Conservation (phyloP, 164 flowering plant genomes). For the Protea cynaroides region DNA sequence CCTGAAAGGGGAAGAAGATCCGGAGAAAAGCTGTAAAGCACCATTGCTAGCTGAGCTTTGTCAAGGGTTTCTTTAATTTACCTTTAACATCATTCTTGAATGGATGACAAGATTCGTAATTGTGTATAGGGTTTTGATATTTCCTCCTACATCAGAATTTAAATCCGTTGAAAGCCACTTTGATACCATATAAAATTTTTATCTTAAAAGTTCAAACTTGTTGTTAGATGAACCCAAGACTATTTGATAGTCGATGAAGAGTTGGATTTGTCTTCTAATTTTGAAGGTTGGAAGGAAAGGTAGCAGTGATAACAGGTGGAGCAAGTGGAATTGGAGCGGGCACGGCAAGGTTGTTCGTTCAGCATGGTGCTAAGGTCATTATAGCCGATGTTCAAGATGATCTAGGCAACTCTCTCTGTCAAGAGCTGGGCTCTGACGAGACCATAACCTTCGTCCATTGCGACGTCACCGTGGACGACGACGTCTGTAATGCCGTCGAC, state of each 20-base stretch:
- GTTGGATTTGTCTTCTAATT: no score
- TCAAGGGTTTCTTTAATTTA: no score
- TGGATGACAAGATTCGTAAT: no score
- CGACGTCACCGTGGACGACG: slow-evolving; percentile 29
- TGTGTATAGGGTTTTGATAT: no score
- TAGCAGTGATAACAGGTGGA: background rate
- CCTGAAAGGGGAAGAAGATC: background rate
- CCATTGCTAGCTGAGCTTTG: no score
- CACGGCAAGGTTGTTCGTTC: background rate
- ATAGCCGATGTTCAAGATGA: slow-evolving; percentile 48
- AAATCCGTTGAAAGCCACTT: no score
- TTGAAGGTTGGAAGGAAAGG: background rate
- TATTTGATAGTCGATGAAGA: no score
- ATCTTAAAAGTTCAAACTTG: no score
- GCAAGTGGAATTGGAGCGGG: background rate
- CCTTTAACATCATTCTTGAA: no score
- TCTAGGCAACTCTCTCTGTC: slow-evolving; percentile 22
- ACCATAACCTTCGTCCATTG: slow-evolving; percentile 27
- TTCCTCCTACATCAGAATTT: no score
- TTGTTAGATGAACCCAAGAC: no score
- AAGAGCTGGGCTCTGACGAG: slow-evolving; percentile 11
- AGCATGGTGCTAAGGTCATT: slow-evolving; percentile 36
- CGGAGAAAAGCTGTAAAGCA: background rate
- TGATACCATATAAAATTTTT: no score
- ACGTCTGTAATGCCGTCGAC: slow-evolving; percentile 26